Percentiles rank a stretch among this genome's conserved stretches.
Conservation (phyloP, 768 basidiomycete species). For the Podaxis carcinomalis region DNA sequence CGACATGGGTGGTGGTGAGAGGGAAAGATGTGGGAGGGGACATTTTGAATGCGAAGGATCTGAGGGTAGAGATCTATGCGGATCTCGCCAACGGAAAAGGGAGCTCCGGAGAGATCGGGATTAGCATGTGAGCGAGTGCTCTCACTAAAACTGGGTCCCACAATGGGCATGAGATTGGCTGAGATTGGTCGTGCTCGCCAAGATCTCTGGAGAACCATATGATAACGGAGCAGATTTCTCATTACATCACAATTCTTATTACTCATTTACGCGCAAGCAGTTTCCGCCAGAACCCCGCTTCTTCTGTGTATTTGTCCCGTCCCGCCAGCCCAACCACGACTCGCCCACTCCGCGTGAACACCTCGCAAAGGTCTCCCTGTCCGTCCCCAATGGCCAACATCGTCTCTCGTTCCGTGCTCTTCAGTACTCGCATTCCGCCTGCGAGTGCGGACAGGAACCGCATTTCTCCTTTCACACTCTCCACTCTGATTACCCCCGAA, state of each 20-base stretch:
- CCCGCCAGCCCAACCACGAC: slow-evolving; percentile 41
- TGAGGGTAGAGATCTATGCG: background rate
- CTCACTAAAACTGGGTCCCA: background rate
- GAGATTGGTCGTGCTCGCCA: background rate
- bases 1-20: slow-evolving; percentile 19
- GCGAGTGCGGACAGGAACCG: slow-evolving; percentile 31
- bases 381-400: slow-evolving; percentile 17
- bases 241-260: background rate
- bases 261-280: slow-evolving; percentile 18
- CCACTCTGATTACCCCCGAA: slow-evolving; percentile 32
- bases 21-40: slow-evolving; percentile 7
- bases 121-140: background rate
- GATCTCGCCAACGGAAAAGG: slow-evolving; percentile 8
- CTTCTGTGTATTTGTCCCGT: slow-evolving; percentile 29
- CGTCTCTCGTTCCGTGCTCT: slow-evolving; percentile 29
- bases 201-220: slow-evolving; percentile 6
- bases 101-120: slow-evolving; percentile 18
- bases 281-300: slow-evolving; percentile 37
- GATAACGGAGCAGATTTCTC: background rate
- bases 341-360: slow-evolving; percentile 31
- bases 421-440: slow-evolving; percentile 26
- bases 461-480: slow-evolving; percentile 27
- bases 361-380: slow-evolving; percentile 35
- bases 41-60: slow-evolving; percentile 20
- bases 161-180: no score